Base-by-base conservation (phyloP, 2,329 filamentous ascomycete genomes). In the Knoxdaviesia capensis region DNA sequence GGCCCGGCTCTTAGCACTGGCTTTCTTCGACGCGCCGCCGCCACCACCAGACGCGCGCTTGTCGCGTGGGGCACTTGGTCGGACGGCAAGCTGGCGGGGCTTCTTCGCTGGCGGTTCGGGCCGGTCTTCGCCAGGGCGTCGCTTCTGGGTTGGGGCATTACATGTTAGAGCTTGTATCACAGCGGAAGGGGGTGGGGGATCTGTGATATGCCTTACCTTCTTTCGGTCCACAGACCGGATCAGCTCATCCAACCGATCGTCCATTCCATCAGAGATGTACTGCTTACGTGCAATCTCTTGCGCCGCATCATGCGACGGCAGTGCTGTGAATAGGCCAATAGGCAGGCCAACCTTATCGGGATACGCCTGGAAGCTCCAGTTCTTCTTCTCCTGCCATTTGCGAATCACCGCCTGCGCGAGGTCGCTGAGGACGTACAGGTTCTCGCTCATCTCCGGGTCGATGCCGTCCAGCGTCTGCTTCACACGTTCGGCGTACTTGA, bases 381-480 rank as follows among this genome's bases (percentile, higher is more conserved):
- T 79, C 54, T 82, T 83, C 50, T 78, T 71, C 47, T 94, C 86
- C 55, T 90, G 83, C 67, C 82, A 98, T 49, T 80, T 78, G 39
- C 84, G 74, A 45, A 94, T 80, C 8, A 88, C 69, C 3, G 77
- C 72, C 57, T 90, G 83, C 0, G 87, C 76, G 7, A 98, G 69
- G 57, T 98, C 90, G 41, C 84, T 87, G 34, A 98, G 61, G 5
- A 87, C 76, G 55, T 94, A 93, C 1, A 98, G 67, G 47, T 77
- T 76, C 44, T 86, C 75, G 50, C 79, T 83, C 45, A 69, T 66
- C 1, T 68, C 62, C 0, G 74, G 70, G 29, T 71, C 69, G 46
- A 96, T 74, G 8, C 74, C 81, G 56, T 98, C 90, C 36, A 74
- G 71, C 7, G 87, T 82, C 57, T 88, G 82, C 65, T 98, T 98